phyloP scores from a whole-genome alignment of 345 rosid genomes.

The Chamaenerion angustifolium region DNA sequence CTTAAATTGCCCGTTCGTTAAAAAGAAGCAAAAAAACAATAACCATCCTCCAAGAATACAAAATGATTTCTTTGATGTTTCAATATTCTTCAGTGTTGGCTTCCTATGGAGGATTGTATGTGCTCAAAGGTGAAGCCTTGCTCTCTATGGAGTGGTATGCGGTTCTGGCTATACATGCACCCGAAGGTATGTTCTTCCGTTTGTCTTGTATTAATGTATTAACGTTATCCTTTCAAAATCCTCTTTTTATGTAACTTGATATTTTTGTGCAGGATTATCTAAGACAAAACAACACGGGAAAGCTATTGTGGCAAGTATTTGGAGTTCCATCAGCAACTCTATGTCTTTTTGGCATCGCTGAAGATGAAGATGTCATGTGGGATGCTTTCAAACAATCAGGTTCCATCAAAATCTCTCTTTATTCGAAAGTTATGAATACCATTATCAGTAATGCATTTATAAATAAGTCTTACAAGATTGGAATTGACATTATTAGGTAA shows the following conservation, averaged over 20 bases:
- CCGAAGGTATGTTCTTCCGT: constrained; percentile 55
- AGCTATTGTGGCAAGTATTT: constrained; percentile 81
- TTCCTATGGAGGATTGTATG: constrained; percentile 90
- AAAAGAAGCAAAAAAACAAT: background rate
- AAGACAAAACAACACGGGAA: constrained; percentile 94
- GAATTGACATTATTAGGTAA: constrained; percentile 30
- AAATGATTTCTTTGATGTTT: no score
- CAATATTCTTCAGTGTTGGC: constrained; percentile 69
- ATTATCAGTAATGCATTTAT: background rate
- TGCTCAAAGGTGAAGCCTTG: constrained; percentile 50
- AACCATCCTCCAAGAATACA: no score
- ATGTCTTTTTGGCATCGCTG: constrained; percentile 78
- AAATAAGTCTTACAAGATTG: background rate
- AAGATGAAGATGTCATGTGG: constrained; percentile 93
- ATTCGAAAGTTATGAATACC: background rate
- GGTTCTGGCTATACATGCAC: constrained; percentile 95
- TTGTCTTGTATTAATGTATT: background rate
- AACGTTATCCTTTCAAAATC: background rate
- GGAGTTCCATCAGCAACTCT: constrained; percentile 69
- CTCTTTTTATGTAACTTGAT: constrained; percentile 3
- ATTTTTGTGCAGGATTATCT: constrained; percentile 56
- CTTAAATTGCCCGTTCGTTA: background rate
- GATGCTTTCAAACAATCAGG: constrained; percentile 67
- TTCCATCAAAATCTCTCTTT: constrained; percentile 11
- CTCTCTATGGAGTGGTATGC: constrained; percentile 50